Percentiles rank a stretch among this genome's conserved stretches.
Conservation (phyloP, 2,329 filamentous ascomycete species). For the Penicillium sp. region DNA sequence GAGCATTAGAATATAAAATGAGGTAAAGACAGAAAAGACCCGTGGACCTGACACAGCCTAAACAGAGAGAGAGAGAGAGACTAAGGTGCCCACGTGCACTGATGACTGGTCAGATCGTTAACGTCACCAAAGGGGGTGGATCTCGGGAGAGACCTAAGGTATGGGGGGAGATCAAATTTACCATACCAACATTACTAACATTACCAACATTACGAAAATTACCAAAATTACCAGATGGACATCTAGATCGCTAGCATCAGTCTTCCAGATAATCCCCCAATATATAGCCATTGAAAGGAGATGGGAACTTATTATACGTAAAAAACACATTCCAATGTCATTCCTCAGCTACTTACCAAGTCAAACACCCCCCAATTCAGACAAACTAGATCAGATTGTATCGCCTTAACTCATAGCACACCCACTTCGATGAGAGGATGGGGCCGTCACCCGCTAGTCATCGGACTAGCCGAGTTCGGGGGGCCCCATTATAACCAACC, state of each 20-base stretch:
- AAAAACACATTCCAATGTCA: not conserved
- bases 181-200: not conserved
- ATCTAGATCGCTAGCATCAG: not conserved
- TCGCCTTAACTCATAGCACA: not conserved
- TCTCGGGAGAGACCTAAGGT: not conserved
- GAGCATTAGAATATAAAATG: too few relatives aligned
- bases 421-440: not conserved
- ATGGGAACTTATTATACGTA: not conserved
- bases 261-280: too few relatives aligned
- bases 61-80: not conserved
- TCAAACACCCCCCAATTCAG: not conserved
- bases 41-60: too few relatives aligned
- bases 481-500: not conserved
- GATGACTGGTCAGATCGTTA: slow-evolving; percentile 4
- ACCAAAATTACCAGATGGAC: not conserved
- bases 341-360: not conserved
- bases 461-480: slow-evolving; percentile 10
- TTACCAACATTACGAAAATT: not conserved
- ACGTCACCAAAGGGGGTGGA: not conserved
- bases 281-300: not conserved
- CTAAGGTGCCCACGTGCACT: slow-evolving; percentile 6
- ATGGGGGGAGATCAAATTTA: not conserved
- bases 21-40: too few relatives aligned
- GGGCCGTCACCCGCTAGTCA: slow-evolving; percentile 15
- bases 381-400: not conserved